Percentiles rank a stretch among this genome's conserved stretches.
phyloP scores from a whole-genome alignment of 345 rosid species.

The Lumnitzera racemosa region DNA sequence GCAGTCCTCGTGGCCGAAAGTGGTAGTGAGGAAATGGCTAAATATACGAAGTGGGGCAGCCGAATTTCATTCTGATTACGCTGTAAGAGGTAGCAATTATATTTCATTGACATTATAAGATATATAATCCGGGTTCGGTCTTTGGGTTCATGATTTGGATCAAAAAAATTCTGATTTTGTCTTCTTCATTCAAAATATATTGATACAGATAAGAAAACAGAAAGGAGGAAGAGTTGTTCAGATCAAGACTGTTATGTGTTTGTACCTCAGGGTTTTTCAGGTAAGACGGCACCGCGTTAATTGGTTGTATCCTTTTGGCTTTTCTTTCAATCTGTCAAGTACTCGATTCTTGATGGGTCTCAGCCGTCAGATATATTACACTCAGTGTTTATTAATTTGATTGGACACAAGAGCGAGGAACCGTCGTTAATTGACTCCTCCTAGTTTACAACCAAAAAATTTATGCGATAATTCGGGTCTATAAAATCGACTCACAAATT shows the following conservation, averaged over 20 bases:
- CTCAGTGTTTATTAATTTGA: too few relatives aligned
- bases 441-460: too few relatives aligned
- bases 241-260: slow-evolving; percentile 41
- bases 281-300: slow-evolving; percentile 24
- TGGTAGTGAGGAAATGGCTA: slow-evolving; percentile 73
- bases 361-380: too few relatives aligned
- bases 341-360: too few relatives aligned
- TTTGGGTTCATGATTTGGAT: slow-evolving; percentile 6
- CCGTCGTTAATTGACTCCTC: too few relatives aligned
- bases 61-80: slow-evolving; percentile 69
- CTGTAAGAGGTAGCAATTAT: slow-evolving; percentile 35
- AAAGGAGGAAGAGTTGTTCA: slow-evolving; percentile 69
- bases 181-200: neutral
- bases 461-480: too few relatives aligned
- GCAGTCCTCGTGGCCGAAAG: slow-evolving; percentile 74
- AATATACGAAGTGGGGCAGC: slow-evolving; percentile 58
- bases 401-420: too few relatives aligned
- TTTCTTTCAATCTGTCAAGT: too few relatives aligned
- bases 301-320: slow-evolving; percentile 2
- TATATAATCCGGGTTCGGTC: neutral
- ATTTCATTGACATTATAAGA: neutral
- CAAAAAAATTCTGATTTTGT: slow-evolving; percentile 7
- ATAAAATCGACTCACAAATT: too few relatives aligned
- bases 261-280: slow-evolving; percentile 54
- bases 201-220: slow-evolving; percentile 20